Base-by-base conservation (phyloP, 179 eudicot species). In the Silene coronaria region DNA sequence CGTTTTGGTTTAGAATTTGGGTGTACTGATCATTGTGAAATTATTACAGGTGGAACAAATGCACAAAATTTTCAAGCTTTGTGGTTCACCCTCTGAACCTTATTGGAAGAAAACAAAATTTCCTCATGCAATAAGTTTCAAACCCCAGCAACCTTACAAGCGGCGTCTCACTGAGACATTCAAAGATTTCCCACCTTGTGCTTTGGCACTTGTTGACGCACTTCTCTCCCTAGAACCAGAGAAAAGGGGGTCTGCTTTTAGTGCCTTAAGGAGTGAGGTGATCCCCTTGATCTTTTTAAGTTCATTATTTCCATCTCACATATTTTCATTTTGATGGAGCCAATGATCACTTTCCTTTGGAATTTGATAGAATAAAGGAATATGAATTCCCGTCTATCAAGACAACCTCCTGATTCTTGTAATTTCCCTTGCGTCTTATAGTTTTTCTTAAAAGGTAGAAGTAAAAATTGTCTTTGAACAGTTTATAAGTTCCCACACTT, bases 51-150 rank as follows among this genome's bases (percentile, higher is more conserved):
- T 85, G 58, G 88, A 85, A 63, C 88, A 85, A 75, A 85, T 85
- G 88, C 88, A 85, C 81, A 83, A 85, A 67, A 85, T 85, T 55
- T 85, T 85, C 71, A 85, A 85, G 83, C 88, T 85, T 42, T 85
- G 88, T 81, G 88, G 88, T 74, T 85, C 88, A 60, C 88, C 88
- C 1, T 78, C 88, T 73, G 86, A 85, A 67, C 80, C 83, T 24
- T 85, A 85, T 58, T 85, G 88, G 88, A 81, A 62, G 63, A 83
- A 79, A 42, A 80, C 88, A 32, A 85, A 79, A 42, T 76, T 76
- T 24, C 84, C 86, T 0, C 86, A 80, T 62, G 86, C 86, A 71
- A 85, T 86, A 5, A 85, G 88, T 78, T 85, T 85, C 73, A 85
- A 85, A 62, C 88, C 86, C 21, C 78, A 80, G 30, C 84, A 79